These are phyloP conservation scores for Aspergillus sp. DNA, from an alignment of 2,329 filamentous ascomycete species.

Conservation along the genomic window DNA sequence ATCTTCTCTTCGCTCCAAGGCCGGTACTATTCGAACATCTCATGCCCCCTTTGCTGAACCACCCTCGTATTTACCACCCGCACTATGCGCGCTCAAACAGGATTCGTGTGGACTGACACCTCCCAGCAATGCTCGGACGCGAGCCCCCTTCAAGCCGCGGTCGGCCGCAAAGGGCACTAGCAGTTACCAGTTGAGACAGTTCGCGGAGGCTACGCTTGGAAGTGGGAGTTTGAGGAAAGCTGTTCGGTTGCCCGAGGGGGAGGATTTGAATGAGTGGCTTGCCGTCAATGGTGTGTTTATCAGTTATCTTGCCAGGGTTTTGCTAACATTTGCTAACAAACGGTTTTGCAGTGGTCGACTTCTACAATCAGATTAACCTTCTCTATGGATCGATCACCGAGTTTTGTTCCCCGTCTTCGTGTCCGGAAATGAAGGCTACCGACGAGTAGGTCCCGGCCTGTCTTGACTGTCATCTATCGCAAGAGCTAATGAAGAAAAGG, in stretches of 20 bases:
- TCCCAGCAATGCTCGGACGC: constrained; percentile 73
- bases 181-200: constrained; percentile 91
- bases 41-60: constrained; percentile 22
- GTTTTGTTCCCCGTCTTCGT: constrained; percentile 95
- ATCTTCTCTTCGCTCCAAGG: constrained; percentile 22
- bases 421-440: constrained; percentile 99
- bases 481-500: constrained; percentile 45
- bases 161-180: constrained; percentile 77
- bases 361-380: constrained; percentile 99
- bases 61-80: constrained; percentile 31
- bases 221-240: constrained; percentile 93
- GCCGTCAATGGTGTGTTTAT: constrained; percentile 78
- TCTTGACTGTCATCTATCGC: constrained; percentile 16
- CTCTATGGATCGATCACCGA: constrained; percentile 98
- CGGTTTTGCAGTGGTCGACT: constrained; percentile 75
- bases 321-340: not conserved
- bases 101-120: constrained; percentile 35
- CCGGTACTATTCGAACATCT: constrained; percentile 23
- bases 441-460: constrained; percentile 61
- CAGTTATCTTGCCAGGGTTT: not conserved
- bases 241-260: constrained; percentile 92
- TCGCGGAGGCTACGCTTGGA: constrained; percentile 93
- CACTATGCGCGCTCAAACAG: constrained; percentile 31
- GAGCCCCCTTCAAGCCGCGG: constrained; percentile 86
- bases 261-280: constrained; percentile 96